phyloP scores from a whole-genome alignment of 805 yeast species.

The Metschnikowia cubensis region DNA sequence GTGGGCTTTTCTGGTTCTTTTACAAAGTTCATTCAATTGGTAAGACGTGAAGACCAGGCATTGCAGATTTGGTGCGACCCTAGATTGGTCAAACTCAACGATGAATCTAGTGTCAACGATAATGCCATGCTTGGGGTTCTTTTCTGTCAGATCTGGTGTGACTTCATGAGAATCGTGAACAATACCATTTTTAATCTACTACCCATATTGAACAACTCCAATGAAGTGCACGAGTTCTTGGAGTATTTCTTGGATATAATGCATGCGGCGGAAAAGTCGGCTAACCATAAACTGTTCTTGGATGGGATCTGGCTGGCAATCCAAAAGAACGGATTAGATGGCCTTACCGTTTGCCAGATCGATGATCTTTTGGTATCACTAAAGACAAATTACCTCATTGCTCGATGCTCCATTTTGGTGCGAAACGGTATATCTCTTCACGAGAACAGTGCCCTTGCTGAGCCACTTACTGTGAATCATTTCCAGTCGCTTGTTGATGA shows the following conservation, averaged over 20 bases:
- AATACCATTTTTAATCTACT: slow-evolving; percentile 23
- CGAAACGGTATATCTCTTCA: slow-evolving; percentile 9
- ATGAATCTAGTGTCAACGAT: slow-evolving; percentile 16
- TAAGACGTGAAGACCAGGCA: slow-evolving; percentile 12
- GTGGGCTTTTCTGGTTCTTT: slow-evolving; percentile 19
- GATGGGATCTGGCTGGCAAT: slow-evolving; percentile 9
- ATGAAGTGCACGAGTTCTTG: slow-evolving; percentile 18
- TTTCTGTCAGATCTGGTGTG: slow-evolving; percentile 33
- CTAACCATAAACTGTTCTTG: slow-evolving; percentile 25
- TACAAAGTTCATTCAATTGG: slow-evolving; percentile 18
- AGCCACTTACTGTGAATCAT: slow-evolving; percentile 18
- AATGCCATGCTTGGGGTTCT: slow-evolving; percentile 25
- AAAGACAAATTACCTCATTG: slow-evolving; percentile 28
- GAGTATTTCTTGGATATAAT: slow-evolving; percentile 19
- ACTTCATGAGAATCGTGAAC: slow-evolving; percentile 31
- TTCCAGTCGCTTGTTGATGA: slow-evolving; percentile 22
- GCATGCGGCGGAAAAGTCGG: slow-evolving; percentile 20
- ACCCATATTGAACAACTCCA: slow-evolving; percentile 22
- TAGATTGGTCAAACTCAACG: slow-evolving; percentile 19
- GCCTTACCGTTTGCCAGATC: slow-evolving; percentile 5
- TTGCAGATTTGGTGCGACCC: slow-evolving; percentile 37
- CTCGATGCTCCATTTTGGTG: slow-evolving; percentile 19
- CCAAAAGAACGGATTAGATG: slow-evolving; percentile 12
- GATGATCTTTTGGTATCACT: slow-evolving; percentile 20
- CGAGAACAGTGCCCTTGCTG: slow-evolving; percentile 1